Evolutionary conservation across 257 asterid genomes (phyloP), one percentile per base, ranked within the genome.

Genomic region (Capsicum rhomboideum): DNA sequence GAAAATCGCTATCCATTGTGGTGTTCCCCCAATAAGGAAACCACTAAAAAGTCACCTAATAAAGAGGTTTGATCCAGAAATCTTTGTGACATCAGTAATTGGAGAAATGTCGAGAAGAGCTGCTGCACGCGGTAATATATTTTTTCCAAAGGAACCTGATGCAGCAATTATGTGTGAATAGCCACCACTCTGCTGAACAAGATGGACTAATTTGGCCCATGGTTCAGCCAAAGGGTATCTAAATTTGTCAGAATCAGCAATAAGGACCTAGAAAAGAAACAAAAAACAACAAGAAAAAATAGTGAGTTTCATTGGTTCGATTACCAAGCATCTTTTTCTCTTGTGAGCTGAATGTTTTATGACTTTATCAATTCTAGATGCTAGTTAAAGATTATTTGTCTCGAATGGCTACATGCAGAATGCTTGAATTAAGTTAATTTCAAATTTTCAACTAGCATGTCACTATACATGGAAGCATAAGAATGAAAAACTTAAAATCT

Each of bases 101-200:
- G 99, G 99, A 89, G 98, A 95, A 90, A 93, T 95, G 82, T 94
- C 97, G 46, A 97, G 89, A 84, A 93, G 94, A 28, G 99, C 99
- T 79, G 99, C 98, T 64, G 97, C 99, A 83, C 98, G 98, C 46
- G 99, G 98, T 56, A 97, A 90, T 83, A 95, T 83, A 87, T 95
- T 95, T 87, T 97, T 97, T 86, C 98, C 98, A 85, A 97, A 97
- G 54, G 99, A 93, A 83, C 98, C 93, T 34, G 98, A 95, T 81
- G 95, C 88, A 17, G 97, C 88, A 64, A 94, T 87, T 80, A 97
- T 90, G 87, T 97, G 99, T 2, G 99, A 93, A 88, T 90, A 97
- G 86, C 90, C 87, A 29, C 95, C 91, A 83, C 90, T 91, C 86
- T 90, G 92, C 85, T 93, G 98, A 92, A 95, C 92, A 77, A 90